Base-by-base conservation (phyloP, 2,329 filamentous ascomycete species). In the Aspergillus texensis region DNA sequence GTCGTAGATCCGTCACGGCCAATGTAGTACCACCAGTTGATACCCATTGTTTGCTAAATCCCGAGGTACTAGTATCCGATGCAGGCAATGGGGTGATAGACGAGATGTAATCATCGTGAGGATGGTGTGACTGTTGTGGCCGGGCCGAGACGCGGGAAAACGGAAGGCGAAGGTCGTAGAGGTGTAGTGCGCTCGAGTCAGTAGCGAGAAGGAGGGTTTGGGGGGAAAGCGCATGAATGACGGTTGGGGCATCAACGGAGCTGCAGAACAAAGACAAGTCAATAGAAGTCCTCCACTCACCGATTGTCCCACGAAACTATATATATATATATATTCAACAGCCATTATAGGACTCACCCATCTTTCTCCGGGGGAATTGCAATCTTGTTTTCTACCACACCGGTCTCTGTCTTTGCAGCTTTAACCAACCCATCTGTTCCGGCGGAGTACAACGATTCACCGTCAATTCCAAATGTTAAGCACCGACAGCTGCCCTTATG, bases 401-500 rank as follows among this genome's bases (percentile, higher is more conserved):
- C 88, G 0, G 84, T 89, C 71, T 83, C 82, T 14, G 81, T 79
- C 66, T 82, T 83, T 28, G 88, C 88, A 46, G 82, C 83, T 72
- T 90, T 90, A 60, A 89, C 83, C 50, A 89, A 78, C 54, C 86
- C 87, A 75, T 90, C 88, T 11, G 86, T 87, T 48, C 88, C 88
- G 4, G 85, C 82, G 24, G 82, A 85, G 69, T 83, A 88, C 80
- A 84, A 79, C 83, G 89, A 84, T 68, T 86, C 82, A 19, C 94
- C 95, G 75, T 97, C 94, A 62, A 88, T 79, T 67, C 88, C 90
- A 79, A 94, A 98, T 5, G 85, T 88, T 61, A 98, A 81, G 64
- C 88, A 89, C 59, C 95, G 86, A 75, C 94, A 98, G 83, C 93
- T 97, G 14, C 93, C 94, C 82, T 97, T 96, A 81, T 99, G 95